A percentile compares a stretch with the other conserved stretches of the same genome.
Conservation (phyloP, 2,329 filamentous ascomycete species). For the Aspergillus versicolor region DNA sequence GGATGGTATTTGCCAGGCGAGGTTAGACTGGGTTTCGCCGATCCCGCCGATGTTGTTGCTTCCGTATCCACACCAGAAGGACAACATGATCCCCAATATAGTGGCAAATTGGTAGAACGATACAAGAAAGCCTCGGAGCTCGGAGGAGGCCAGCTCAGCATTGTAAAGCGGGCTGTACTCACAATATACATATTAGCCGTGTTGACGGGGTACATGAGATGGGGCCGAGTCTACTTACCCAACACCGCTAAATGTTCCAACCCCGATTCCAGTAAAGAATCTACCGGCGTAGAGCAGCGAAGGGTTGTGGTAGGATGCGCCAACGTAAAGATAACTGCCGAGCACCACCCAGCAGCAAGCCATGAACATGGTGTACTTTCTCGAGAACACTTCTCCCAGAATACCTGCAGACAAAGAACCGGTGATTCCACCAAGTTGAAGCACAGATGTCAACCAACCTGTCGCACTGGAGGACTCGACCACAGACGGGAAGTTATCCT, state of each 20-base stretch:
- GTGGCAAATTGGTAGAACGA: constrained; percentile 37
- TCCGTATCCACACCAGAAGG: constrained; percentile 41
- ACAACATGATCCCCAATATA: constrained; percentile 37
- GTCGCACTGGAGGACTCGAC: constrained; percentile 40
- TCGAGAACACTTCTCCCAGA: constrained; percentile 51
- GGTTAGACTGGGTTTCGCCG: constrained; percentile 32
- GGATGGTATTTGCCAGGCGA: constrained; percentile 49
- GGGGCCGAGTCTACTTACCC: constrained; percentile 16
- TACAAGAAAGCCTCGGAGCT: constrained; percentile 33
- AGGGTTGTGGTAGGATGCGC: constrained; percentile 25
- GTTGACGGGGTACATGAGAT: no score
- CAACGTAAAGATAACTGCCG: constrained; percentile 39
- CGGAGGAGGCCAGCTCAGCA: constrained; percentile 45
- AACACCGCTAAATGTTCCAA: constrained; percentile 34
- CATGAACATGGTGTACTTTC: constrained; percentile 54
- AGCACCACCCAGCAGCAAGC: constrained; percentile 50
- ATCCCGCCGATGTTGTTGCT: constrained; percentile 41
- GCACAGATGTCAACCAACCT: constrained; percentile 51
- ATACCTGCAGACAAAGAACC: constrained; percentile 46
- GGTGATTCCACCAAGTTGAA: constrained; percentile 51
- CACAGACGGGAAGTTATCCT: constrained; percentile 46
- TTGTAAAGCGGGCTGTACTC: constrained; percentile 43
- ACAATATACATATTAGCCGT: no score
- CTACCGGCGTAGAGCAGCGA: constrained; percentile 27
- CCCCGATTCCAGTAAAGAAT: constrained; percentile 33